Evolutionary conservation across 225 moss, liverwort and hornwort species (phyloP).

Genomic region (Bryoerythrophyllum caledonicum): DNA sequence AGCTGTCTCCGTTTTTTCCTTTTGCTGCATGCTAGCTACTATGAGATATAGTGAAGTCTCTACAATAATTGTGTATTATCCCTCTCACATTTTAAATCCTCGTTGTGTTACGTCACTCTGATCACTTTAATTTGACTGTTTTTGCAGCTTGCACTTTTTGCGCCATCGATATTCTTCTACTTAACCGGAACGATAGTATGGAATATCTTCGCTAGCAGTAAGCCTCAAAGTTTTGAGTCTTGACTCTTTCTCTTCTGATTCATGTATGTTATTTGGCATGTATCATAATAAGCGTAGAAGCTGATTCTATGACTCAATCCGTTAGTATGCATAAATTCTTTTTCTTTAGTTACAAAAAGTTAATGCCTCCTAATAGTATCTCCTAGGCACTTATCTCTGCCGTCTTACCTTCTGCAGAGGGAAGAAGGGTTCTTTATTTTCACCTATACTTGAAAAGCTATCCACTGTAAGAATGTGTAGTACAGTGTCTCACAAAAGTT

Average conservation of each 20-base stretch:
- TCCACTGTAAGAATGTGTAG: neutral
- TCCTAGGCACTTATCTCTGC: too few species aligned
- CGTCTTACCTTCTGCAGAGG: neutral
- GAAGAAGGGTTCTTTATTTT: neutral
- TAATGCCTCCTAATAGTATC: neutral
- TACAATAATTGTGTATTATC: neutral
- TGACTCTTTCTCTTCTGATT: slow-evolving; percentile 14
- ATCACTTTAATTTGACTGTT: slow-evolving; percentile 8
- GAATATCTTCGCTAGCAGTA: slow-evolving; percentile 86
- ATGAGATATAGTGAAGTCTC: neutral
- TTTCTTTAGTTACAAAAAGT: neutral
- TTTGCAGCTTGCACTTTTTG: slow-evolving; percentile 91
- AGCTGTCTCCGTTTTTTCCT: neutral
- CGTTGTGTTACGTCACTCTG: neutral
- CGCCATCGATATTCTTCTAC: slow-evolving; percentile 95
- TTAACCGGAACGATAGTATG: slow-evolving; percentile 77
- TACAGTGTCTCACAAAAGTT: too few species aligned
- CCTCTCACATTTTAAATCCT: neutral
- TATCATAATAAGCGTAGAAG: neutral
- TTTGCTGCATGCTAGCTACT: neutral
- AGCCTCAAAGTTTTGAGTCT: slow-evolving; percentile 60
- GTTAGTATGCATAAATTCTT: neutral
- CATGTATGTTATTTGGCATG: slow-evolving; percentile 12
- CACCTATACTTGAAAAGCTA: neutral
- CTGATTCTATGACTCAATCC: neutral